These are phyloP conservation scores for Penicillium sp. DNA, from an alignment of 2,329 filamentous ascomycete species.

Conservation along the genomic window DNA sequence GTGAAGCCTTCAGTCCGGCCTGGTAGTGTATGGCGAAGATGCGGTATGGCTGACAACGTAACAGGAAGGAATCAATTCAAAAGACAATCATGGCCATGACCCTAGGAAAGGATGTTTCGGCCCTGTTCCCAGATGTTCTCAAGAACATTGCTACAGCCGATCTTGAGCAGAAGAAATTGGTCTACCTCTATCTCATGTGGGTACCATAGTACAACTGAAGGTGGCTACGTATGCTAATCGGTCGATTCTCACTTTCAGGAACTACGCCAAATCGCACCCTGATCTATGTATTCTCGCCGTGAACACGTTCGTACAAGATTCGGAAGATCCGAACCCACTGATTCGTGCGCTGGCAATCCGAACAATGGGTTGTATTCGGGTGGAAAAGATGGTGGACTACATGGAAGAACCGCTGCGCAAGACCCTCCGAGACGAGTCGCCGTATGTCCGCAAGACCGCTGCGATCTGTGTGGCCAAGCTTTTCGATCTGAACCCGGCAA, in stretches of 20 bases:
- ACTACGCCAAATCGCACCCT: conserved; percentile 98
- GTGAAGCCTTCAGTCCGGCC: neutral
- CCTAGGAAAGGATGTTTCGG: conserved; percentile 95
- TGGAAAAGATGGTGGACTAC: conserved; percentile 99
- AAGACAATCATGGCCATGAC: conserved; percentile 99
- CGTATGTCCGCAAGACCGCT: conserved; percentile 96
- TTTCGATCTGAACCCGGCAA: conserved; percentile 86
- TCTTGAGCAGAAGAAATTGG: conserved; percentile 98
- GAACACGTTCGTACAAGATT: conserved; percentile 98
- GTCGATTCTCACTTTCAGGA: conserved; percentile 58
- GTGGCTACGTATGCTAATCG: conserved; percentile 20
- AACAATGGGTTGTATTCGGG: conserved; percentile 97
- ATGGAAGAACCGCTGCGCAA: conserved; percentile 98
- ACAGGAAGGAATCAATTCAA: conserved; percentile 92
- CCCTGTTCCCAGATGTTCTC: conserved; percentile 92
- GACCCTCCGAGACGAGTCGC: conserved; percentile 93
- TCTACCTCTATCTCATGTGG: conserved; percentile 96
- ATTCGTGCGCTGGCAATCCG: conserved; percentile 92
- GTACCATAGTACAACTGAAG: conserved; percentile 27
- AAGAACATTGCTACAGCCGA: conserved; percentile 98
- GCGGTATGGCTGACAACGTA: conserved; percentile 30
- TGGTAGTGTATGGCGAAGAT: conserved; percentile 8
- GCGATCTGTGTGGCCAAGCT: conserved; percentile 97
- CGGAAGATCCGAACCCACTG: conserved; percentile 95
- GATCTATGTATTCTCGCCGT: conserved; percentile 98